Percentiles rank a stretch among this genome's conserved stretches.
phyloP scores from a whole-genome alignment of 805 yeast genomes.

The Tetrapisispora iriomotensis region DNA sequence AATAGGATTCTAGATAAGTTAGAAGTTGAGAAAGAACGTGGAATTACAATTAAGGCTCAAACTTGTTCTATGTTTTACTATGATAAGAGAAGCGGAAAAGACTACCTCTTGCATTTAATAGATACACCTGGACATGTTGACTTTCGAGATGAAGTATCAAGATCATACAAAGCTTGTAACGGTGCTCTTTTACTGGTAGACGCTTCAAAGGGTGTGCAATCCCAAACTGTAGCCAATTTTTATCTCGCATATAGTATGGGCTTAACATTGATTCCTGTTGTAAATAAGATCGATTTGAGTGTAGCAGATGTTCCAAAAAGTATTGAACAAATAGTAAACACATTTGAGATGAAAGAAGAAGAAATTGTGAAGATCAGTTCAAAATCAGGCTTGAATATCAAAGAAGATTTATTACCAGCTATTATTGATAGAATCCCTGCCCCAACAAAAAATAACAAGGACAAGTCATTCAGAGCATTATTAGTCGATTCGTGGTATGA shows the following conservation, averaged over 20 bases:
- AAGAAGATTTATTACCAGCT: conserved; percentile 63
- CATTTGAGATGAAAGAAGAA: conserved; percentile 68
- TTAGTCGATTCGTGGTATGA: conserved; percentile 98
- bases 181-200: conserved; percentile 87
- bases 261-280: conserved; percentile 73
- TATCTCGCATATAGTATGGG: conserved; percentile 82
- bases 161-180: conserved; percentile 93
- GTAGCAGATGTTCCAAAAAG: conserved; percentile 71
- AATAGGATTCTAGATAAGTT: conserved; percentile 82
- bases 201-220: conserved; percentile 94
- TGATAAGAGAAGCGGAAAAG: conserved; percentile 44
- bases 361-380: conserved; percentile 84
- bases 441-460: conserved; percentile 51
- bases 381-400: conserved; percentile 75
- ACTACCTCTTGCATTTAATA: conserved; percentile 78
- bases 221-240: conserved; percentile 97
- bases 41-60: conserved; percentile 94
- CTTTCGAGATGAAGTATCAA: conserved; percentile 75
- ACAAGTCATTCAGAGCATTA: conserved; percentile 47
- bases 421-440: conserved; percentile 68
- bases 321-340: conserved; percentile 71
- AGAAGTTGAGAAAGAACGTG: conserved; percentile 93
- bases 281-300: conserved; percentile 84
- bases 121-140: conserved; percentile 99
- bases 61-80: conserved; percentile 88